Percentiles rank a stretch among this genome's conserved stretches.
phyloP scores from a whole-genome alignment of 768 basidiomycete species.

The Podaxis rugospora region DNA sequence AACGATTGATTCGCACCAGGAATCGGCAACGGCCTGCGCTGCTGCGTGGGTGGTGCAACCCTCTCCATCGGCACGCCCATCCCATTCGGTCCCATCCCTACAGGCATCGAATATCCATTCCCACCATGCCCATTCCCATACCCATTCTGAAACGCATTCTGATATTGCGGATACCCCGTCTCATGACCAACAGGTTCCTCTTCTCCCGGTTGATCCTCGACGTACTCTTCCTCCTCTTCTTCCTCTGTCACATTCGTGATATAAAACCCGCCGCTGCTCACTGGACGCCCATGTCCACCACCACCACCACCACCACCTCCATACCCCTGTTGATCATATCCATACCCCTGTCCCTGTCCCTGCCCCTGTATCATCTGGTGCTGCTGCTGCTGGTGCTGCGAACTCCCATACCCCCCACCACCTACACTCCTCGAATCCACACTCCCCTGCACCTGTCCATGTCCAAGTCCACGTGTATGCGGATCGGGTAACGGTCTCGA shows the following conservation, averaged over 20 bases:
- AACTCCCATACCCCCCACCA: background rate
- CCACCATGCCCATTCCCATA: background rate
- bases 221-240: background rate
- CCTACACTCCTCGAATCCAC: background rate
- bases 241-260: conserved; percentile 7
- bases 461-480: background rate
- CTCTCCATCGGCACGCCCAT: conserved; percentile 9
- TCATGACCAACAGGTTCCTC: background rate
- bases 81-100: conserved; percentile 3
- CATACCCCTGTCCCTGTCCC: background rate
- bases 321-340: background rate
- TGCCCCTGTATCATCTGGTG: background rate
- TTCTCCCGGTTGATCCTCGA: background rate
- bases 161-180: background rate
- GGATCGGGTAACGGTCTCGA: conserved; percentile 8
- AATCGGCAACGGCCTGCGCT: conserved; percentile 1
- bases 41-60: background rate
- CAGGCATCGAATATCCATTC: conserved; percentile 6
- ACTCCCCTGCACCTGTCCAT: background rate
- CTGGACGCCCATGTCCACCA: background rate
- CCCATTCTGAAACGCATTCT: background rate
- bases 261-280: conserved; percentile 2
- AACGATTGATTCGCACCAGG: conserved; percentile 2
- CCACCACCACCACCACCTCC: background rate
- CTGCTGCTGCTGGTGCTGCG: background rate